Percentiles rank a stretch among this genome's conserved stretches.
Evolutionary conservation across 2,329 filamentous ascomycete species (phyloP).

Genomic region (Hortaea sp.): DNA sequence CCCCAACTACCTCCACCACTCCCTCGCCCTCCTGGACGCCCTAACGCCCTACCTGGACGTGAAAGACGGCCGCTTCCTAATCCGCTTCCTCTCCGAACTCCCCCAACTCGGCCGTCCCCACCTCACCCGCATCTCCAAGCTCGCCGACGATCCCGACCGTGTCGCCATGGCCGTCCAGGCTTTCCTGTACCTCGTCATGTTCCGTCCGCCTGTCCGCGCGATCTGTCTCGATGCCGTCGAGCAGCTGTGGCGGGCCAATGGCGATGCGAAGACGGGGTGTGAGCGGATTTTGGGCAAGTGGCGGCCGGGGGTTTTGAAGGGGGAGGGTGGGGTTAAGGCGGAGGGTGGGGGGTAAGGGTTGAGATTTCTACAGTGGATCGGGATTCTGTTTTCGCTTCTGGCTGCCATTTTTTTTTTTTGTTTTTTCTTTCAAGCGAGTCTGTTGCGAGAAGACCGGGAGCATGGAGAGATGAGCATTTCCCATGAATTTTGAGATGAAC

Average conservation of each 20-base stretch:
- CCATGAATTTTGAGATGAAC: too few relatives aligned
- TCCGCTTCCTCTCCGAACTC: slow-evolving; percentile 84
- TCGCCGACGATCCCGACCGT: slow-evolving; percentile 54
- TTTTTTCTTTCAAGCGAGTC: too few relatives aligned
- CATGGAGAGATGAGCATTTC: too few relatives aligned
- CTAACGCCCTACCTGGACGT: slow-evolving; percentile 86
- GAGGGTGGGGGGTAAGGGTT: background rate
- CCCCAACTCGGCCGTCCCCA: slow-evolving; percentile 66
- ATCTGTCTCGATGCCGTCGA: slow-evolving; percentile 48
- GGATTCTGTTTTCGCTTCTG: too few relatives aligned
- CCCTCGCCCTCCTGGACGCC: slow-evolving; percentile 59
- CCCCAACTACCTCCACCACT: slow-evolving; percentile 19
- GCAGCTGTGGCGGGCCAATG: slow-evolving; percentile 47
- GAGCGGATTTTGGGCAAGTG: slow-evolving; percentile 46
- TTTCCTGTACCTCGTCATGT: slow-evolving; percentile 48
- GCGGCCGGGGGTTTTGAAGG: slow-evolving; percentile 38
- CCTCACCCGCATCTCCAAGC: slow-evolving; percentile 57
- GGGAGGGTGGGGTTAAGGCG: background rate
- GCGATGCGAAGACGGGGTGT: slow-evolving; percentile 37
- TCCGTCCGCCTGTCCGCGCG: slow-evolving; percentile 50
- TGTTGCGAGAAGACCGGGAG: too few relatives aligned
- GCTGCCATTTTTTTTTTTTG: too few relatives aligned
- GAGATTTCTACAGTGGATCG: background rate
- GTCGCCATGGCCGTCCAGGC: slow-evolving; percentile 49
- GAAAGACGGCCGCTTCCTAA: slow-evolving; percentile 71